Percentiles rank a stretch among this genome's conserved stretches.
Conservation (phyloP, 129 eudicot genomes). For the Erigeron canadensis region DNA sequence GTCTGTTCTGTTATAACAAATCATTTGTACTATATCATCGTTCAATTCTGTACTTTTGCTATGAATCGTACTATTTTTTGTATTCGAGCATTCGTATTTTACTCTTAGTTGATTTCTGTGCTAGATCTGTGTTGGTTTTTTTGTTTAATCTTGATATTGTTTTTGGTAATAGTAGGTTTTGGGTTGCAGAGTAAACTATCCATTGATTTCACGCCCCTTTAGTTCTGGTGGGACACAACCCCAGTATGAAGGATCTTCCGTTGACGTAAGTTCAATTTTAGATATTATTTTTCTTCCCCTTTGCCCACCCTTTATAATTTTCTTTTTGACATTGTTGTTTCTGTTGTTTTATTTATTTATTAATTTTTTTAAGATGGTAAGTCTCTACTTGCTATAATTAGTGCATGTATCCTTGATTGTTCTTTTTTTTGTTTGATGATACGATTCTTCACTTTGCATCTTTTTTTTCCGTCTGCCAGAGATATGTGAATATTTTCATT, state of each 20-base stretch:
- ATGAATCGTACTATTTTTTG: neutral
- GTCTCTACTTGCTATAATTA: neutral
- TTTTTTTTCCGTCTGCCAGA: neutral
- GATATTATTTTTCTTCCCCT: conserved; percentile 3
- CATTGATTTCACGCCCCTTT: conserved; percentile 54
- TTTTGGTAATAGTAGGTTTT: conserved; percentile 74
- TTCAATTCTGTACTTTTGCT: neutral
- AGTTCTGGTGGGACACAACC: conserved; percentile 51
- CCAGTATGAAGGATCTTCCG: conserved; percentile 53
- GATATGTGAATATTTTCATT: neutral
- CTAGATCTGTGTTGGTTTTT: conserved; percentile 20
- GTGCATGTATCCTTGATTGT: neutral
- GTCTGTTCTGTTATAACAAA: neutral
- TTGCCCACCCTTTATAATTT: neutral
- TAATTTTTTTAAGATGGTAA: neutral
- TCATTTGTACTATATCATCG: neutral
- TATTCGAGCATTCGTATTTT: neutral
- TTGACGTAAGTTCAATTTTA: conserved; percentile 45
- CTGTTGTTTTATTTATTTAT: neutral
- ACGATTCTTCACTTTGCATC: neutral
- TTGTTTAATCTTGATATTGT: conserved; percentile 38
- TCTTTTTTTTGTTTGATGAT: neutral
- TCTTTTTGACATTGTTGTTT: neutral
- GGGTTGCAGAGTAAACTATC: conserved; percentile 69
- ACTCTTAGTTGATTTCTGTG: conserved; percentile 9